phyloP scores from a whole-genome alignment of 1,284 basidiomycete species.

The Agroathelia rolfsii region DNA sequence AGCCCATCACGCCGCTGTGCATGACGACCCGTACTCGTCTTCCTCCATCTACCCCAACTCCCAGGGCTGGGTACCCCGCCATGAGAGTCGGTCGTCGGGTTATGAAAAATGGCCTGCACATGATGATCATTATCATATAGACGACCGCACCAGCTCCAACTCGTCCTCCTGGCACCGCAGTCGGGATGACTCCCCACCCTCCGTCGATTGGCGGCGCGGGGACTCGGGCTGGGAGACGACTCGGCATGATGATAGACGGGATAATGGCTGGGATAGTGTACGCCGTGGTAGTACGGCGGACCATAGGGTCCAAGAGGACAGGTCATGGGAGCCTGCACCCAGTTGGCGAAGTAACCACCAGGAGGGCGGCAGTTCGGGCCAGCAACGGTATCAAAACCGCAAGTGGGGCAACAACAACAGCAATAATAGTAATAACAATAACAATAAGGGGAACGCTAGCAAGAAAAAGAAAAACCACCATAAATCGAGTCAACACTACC shows the following conservation, averaged over 20 bases:
- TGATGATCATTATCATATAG: slow-evolving; percentile 23
- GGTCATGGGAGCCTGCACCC: slow-evolving; percentile 57
- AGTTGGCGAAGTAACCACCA: slow-evolving; percentile 40
- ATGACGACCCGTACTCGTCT: slow-evolving; percentile 32
- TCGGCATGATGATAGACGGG: slow-evolving; percentile 14
- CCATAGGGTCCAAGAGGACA: slow-evolving; percentile 27
- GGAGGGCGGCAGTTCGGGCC: slow-evolving; percentile 16
- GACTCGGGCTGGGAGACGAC: slow-evolving; percentile 2
- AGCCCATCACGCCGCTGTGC: no score
- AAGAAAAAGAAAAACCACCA: slow-evolving; percentile 29
- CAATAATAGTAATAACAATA: slow-evolving; percentile 23
- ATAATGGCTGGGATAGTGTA: slow-evolving; percentile 29
- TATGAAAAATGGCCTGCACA: slow-evolving; percentile 35
- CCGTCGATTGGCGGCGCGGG: neutral
- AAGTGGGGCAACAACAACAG: slow-evolving; percentile 29
- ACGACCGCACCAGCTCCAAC: no score
- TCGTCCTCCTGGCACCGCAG: no score
- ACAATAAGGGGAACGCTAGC: slow-evolving; percentile 22
- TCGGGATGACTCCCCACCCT: slow-evolving; percentile 12
- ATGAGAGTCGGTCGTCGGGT: slow-evolving; percentile 29
- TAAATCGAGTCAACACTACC: slow-evolving; percentile 16
- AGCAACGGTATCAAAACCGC: slow-evolving; percentile 25
- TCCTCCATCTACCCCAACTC: slow-evolving; percentile 27
- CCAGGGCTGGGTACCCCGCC: slow-evolving; percentile 28
- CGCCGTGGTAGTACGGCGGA: slow-evolving; percentile 23